Percentiles rank a stretch among this genome's conserved stretches.
These are phyloP conservation scores for Neoascochyta sp. DNA, from an alignment of 2,329 filamentous ascomycete species.

Conservation along the genomic window DNA sequence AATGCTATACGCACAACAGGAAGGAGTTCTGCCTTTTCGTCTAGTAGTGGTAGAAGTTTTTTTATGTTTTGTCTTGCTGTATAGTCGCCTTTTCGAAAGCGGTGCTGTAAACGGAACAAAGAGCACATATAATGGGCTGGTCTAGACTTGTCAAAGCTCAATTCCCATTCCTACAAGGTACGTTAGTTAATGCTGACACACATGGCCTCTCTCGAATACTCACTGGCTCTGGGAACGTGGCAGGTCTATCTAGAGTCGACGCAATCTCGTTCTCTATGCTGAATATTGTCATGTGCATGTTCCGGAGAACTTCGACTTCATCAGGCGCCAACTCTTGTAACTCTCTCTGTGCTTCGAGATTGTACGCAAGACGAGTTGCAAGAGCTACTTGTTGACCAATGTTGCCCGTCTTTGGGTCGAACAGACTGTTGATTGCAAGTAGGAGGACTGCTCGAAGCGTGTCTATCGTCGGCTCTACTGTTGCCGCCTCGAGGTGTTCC, in stretches of 20 bases:
- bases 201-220: not conserved
- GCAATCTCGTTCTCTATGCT: constrained; percentile 37
- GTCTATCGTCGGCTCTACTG: constrained; percentile 29
- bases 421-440: constrained; percentile 35
- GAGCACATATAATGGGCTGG: constrained; percentile 35
- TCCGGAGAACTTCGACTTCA: constrained; percentile 20
- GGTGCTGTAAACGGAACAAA: constrained; percentile 34
- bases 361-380: constrained; percentile 32
- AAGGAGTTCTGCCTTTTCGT: constrained; percentile 20
- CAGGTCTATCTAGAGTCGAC: constrained; percentile 33
- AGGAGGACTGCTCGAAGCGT: constrained; percentile 32
- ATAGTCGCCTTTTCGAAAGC: constrained; percentile 32
- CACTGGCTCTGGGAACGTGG: constrained; percentile 36
- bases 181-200: constrained; percentile 1
- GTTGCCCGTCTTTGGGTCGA: constrained; percentile 35
- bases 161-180: constrained; percentile 21
- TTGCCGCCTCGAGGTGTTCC: constrained; percentile 31
- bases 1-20: constrained; percentile 28
- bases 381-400: constrained; percentile 37
- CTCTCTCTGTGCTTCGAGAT: constrained; percentile 26
- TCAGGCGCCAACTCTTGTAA: constrained; percentile 22
- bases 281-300: constrained; percentile 37
- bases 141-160: constrained; percentile 26
- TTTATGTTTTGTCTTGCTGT: constrained; percentile 17
- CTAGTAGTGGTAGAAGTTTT: constrained; percentile 23